These are phyloP conservation scores for Rehmannia glutinosa DNA, from an alignment of 257 asterid genomes.

Conservation along the genomic window DNA sequence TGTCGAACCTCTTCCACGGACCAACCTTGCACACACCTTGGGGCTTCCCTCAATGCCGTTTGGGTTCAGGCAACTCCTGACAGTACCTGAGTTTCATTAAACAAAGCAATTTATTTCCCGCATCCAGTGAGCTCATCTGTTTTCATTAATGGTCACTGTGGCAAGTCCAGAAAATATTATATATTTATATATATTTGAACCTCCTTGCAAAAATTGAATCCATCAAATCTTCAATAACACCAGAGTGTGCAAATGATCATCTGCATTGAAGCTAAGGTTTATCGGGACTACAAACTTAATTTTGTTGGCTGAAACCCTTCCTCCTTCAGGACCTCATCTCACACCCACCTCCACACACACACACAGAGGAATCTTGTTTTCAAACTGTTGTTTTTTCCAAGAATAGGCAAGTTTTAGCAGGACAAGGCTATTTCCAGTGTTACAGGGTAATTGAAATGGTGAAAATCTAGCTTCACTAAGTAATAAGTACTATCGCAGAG, in stretches of 20 bases:
- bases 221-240: not conserved
- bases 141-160: not conserved
- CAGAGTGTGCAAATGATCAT: not conserved
- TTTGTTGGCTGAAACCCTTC: not conserved
- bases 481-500: not conserved
- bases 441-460: not conserved
- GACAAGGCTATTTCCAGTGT: not conserved
- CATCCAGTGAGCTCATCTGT: not conserved
- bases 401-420: not conserved
- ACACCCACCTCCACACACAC: not conserved
- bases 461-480: not conserved
- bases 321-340: not conserved
- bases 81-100: not conserved
- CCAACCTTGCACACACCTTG: not conserved
- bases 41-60: not conserved
- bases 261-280: not conserved
- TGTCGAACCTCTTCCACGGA: not conserved
- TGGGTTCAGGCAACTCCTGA: not conserved
- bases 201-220: not conserved
- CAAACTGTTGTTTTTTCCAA: not conserved
- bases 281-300: not conserved
- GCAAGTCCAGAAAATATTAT: too few relatives aligned
- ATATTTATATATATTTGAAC: too few relatives aligned
- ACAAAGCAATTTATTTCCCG: not conserved
- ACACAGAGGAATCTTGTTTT: not conserved